phyloP scores from a whole-genome alignment of 768 basidiomycete genomes.

The Lentinula detonsa region DNA sequence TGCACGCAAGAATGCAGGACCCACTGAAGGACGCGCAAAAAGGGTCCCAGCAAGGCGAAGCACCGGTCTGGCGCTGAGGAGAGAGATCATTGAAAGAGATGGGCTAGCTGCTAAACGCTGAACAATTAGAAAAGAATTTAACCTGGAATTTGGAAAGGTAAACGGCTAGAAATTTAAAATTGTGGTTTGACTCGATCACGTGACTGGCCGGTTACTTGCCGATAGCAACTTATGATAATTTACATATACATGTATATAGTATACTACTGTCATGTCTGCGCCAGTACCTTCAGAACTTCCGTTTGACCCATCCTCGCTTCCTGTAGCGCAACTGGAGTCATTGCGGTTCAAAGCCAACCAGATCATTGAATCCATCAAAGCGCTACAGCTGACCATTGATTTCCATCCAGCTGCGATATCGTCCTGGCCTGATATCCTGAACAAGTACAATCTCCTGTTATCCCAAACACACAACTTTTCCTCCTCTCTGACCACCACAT shows the following conservation, averaged over 20 bases:
- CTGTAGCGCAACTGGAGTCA: slow-evolving; percentile 64
- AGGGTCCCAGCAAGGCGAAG: not conserved
- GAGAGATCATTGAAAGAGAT: slow-evolving; percentile 5
- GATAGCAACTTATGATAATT: not conserved
- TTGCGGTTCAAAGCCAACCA: slow-evolving; percentile 72
- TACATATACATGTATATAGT: not conserved
- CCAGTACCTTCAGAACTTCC: not conserved
- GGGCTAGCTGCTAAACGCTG: not conserved
- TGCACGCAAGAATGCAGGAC: not conserved
- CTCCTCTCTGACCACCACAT: slow-evolving; percentile 44
- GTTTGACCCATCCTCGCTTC: not conserved
- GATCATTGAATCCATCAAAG: slow-evolving; percentile 71
- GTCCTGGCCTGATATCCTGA: slow-evolving; percentile 80
- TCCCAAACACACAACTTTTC: slow-evolving; percentile 80
- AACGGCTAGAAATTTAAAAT: not conserved
- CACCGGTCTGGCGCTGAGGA: not conserved
- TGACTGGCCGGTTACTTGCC: not conserved
- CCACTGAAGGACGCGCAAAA: not conserved
- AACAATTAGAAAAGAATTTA: not conserved
- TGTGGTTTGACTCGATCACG: not conserved
- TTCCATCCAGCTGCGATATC: slow-evolving; percentile 58
- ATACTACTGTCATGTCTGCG: slow-evolving; percentile 2
- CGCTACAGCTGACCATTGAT: slow-evolving; percentile 59
- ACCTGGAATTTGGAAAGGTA: not conserved
- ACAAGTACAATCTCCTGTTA: slow-evolving; percentile 80